Conservation (phyloP, 2,329 filamentous ascomycete genomes). For the Colletotrichum camelliae region DNA sequence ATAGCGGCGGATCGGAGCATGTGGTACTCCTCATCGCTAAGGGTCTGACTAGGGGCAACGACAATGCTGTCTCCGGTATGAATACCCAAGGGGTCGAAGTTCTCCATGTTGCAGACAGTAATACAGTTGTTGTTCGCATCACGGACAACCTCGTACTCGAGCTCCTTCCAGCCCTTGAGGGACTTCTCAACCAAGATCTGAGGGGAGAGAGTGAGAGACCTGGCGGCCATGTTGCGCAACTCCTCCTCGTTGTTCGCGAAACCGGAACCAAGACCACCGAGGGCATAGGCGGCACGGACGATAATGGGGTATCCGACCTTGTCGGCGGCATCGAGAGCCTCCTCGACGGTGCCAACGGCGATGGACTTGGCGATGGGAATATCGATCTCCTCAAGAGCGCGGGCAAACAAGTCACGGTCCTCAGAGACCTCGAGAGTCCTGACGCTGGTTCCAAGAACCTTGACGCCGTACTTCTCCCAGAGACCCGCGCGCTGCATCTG, state of each 20-base stretch:
- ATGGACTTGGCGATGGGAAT: constrained; percentile 98
- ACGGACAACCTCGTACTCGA: constrained; percentile 97
- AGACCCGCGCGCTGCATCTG: constrained; percentile 96
- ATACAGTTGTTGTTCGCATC: constrained; percentile 96
- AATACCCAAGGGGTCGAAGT: constrained; percentile 96
- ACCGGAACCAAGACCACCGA: constrained; percentile 94
- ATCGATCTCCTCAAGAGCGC: constrained; percentile 94
- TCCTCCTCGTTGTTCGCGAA: constrained; percentile 96
- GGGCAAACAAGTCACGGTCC: constrained; percentile 94
- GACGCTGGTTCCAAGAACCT: constrained; percentile 93
- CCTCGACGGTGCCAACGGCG: constrained; percentile 88
- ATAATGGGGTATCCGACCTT: constrained; percentile 96
- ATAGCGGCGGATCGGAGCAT: constrained; percentile 98
- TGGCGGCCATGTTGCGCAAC: constrained; percentile 89
- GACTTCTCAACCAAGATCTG: constrained; percentile 99
- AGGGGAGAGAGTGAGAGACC: constrained; percentile 89
- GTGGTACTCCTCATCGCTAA: constrained; percentile 98
- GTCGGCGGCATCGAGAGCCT: constrained; percentile 86
- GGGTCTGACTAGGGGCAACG: constrained; percentile 93
- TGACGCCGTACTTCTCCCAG: constrained; percentile 94
- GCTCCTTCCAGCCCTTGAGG: constrained; percentile 99
- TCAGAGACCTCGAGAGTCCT: constrained; percentile 93
- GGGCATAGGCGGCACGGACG: constrained; percentile 93
- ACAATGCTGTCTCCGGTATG: constrained; percentile 99
- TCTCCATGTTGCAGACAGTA: constrained; percentile 58